These are phyloP conservation scores for Coelastrella sp. DNA, from an alignment of 139 green algal genomes.

Conservation along the genomic window DNA sequence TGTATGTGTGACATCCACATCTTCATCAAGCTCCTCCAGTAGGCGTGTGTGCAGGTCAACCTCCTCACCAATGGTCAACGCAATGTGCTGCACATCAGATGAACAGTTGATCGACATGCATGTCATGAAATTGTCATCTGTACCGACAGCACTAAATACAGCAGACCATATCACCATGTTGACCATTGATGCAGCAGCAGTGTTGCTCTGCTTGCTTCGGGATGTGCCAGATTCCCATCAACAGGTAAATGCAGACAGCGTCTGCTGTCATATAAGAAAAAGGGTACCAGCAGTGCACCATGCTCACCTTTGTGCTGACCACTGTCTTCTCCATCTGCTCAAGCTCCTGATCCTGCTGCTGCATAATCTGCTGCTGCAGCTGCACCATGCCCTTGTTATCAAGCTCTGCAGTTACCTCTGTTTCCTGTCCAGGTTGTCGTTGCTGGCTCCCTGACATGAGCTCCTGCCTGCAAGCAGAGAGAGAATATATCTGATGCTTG, in stretches of 20 bases:
- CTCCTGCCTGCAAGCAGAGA: slow-evolving; percentile 13
- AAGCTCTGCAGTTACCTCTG: slow-evolving; percentile 74
- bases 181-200: too few species aligned
- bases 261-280: not conserved
- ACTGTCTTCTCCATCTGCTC: slow-evolving; percentile 82
- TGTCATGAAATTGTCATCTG: too few species aligned
- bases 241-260: too few species aligned
- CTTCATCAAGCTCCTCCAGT: slow-evolving; percentile 88
- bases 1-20: slow-evolving; percentile 80
- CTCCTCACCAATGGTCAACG: slow-evolving; percentile 92
- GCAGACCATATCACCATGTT: not conserved
- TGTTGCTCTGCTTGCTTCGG: too few species aligned
- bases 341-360: slow-evolving; percentile 81
- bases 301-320: slow-evolving; percentile 73
- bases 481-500: too few species aligned
- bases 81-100: slow-evolving; percentile 78
- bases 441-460: slow-evolving; percentile 24
- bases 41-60: slow-evolving; percentile 86
- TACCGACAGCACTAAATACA: not conserved
- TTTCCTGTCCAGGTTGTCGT: slow-evolving; percentile 59
- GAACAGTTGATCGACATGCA: too few species aligned
- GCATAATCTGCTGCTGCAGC: slow-evolving; percentile 83
- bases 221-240: too few species aligned
- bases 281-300: not conserved
- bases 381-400: slow-evolving; percentile 71